Evolutionary conservation across 495 filamentous ascomycete genomes (phyloP).

Genomic region (Penicillium waksmanii): DNA sequence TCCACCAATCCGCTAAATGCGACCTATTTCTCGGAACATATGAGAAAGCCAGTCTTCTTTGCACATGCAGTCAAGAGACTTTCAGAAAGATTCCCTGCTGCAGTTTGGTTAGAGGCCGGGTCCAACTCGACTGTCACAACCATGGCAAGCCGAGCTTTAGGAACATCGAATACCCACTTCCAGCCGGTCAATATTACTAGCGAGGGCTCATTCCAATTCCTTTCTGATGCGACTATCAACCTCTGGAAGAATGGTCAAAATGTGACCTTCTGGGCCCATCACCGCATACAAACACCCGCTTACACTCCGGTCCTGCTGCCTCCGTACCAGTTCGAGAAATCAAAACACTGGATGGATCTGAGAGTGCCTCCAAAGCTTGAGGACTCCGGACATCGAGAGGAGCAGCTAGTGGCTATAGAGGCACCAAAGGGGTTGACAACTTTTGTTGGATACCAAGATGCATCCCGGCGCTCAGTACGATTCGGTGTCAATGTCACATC

Average conservation of each 20-base stretch:
- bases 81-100: slow-evolving; percentile 30
- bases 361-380: background rate
- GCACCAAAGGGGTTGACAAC: background rate
- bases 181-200: slow-evolving; percentile 47
- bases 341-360: slow-evolving; percentile 37
- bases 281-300: slow-evolving; percentile 37
- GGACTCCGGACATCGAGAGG: background rate
- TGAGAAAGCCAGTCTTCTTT: slow-evolving; percentile 56
- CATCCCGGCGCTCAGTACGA: background rate
- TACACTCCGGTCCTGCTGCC: slow-evolving; percentile 48
- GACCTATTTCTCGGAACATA: slow-evolving; percentile 48
- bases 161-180: slow-evolving; percentile 29
- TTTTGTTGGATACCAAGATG: slow-evolving; percentile 1
- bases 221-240: slow-evolving; percentile 44
- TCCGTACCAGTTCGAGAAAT: slow-evolving; percentile 58
- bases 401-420: background rate
- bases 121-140: slow-evolving; percentile 50
- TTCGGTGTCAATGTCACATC: background rate
- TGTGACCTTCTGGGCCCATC: slow-evolving; percentile 53
- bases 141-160: slow-evolving; percentile 45
- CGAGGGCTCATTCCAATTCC: slow-evolving; percentile 24
- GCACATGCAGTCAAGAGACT: slow-evolving; percentile 50
- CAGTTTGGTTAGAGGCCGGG: slow-evolving; percentile 56
- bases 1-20: slow-evolving; percentile 39
- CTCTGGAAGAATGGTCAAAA: slow-evolving; percentile 52